Percentiles rank a stretch among this genome's conserved stretches.
Evolutionary conservation across 371 early-diverging fungal species (phyloP).

Genomic region (Smittium culicis): DNA sequence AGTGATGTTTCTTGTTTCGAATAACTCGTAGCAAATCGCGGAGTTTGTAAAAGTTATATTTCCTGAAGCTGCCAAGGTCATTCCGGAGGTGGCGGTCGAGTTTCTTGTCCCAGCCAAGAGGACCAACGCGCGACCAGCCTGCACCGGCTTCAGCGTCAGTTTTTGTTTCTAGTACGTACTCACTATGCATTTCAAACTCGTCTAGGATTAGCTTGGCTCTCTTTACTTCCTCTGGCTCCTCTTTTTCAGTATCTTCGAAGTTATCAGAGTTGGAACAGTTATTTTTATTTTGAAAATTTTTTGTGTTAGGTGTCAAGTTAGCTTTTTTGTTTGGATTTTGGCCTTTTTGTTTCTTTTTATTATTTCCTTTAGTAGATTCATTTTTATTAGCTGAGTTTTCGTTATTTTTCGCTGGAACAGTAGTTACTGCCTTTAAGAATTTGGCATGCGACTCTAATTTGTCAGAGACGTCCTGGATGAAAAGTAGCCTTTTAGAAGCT

Average conservation of each 20-base stretch:
- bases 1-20: conserved; percentile 95
- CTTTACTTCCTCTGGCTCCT: not conserved
- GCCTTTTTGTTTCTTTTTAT: not conserved
- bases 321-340: conserved; percentile 13
- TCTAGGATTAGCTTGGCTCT: conserved; percentile 21
- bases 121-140: conserved; percentile 7
- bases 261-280: not conserved
- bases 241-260: not conserved
- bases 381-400: not conserved
- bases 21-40: conserved; percentile 82
- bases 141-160: not conserved
- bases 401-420: not conserved
- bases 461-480: conserved; percentile 89
- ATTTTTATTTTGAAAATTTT: conserved; percentile 12
- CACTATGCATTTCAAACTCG: conserved; percentile 26
- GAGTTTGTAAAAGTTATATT: conserved; percentile 71
- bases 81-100: conserved; percentile 64
- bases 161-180: conserved; percentile 15
- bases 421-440: conserved; percentile 27
- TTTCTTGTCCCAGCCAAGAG: conserved; percentile 64
- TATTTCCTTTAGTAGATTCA: conserved; percentile 1
- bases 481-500: conserved; percentile 58
- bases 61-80: conserved; percentile 66
- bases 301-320: conserved; percentile 16
- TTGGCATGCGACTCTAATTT: conserved; percentile 74